These are phyloP conservation scores for Pythium utonaiense DNA, from an alignment of 352 stramenopile species.

Conservation along the genomic window DNA sequence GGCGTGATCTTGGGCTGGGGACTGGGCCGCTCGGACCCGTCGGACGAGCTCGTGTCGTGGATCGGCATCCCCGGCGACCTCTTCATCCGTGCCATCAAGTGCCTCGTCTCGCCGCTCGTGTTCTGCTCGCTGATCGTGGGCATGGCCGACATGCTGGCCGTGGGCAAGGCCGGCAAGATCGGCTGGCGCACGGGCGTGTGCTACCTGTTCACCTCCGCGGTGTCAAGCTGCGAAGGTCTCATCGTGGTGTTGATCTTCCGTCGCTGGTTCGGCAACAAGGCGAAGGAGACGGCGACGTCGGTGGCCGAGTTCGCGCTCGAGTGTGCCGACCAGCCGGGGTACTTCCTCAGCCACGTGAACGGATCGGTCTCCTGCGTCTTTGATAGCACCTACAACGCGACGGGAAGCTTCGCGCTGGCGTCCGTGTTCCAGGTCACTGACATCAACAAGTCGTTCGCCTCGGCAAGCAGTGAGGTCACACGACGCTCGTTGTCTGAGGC, in stretches of 20 bases:
- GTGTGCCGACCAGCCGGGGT: conserved; percentile 6
- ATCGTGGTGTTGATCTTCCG: conserved; percentile 21
- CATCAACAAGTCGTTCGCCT: conserved; percentile 19
- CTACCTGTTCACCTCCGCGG: conserved; percentile 22
- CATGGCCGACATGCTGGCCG: conserved; percentile 32
- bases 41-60: conserved; percentile 24
- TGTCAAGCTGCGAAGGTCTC: conserved; percentile 7
- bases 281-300: neutral
- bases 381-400: conserved; percentile 9
- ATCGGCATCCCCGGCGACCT: conserved; percentile 36
- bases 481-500: conserved; percentile 9
- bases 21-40: conserved; percentile 7
- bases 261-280: conserved; percentile 14
- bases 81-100: conserved; percentile 35
- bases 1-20: conserved; percentile 14
- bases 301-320: conserved; percentile 15
- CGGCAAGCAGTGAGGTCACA: neutral
- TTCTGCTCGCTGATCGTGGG: conserved; percentile 5
- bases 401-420: neutral
- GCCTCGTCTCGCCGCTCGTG: conserved; percentile 1
- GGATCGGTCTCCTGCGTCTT: conserved; percentile 6
- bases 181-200: conserved; percentile 26
- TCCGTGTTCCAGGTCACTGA: conserved; percentile 16
- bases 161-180: conserved; percentile 28
- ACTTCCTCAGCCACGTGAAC: conserved; percentile 17